Base-by-base conservation (phyloP, 2,329 filamentous ascomycete species). In the Curvularia sp. region DNA sequence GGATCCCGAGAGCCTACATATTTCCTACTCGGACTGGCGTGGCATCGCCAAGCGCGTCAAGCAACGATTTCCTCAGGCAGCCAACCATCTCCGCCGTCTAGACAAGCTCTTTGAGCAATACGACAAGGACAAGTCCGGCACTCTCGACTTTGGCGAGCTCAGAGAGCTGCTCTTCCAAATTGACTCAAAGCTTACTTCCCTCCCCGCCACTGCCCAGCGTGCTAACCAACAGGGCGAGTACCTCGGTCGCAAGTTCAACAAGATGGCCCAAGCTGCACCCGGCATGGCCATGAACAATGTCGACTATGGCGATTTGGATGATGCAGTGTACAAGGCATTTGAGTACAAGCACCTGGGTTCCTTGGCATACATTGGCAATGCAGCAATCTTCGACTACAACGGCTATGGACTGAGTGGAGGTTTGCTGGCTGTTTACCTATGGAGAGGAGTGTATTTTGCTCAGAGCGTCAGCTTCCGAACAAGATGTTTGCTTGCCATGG, bases 191-290 rank as follows among this genome's bases (percentile, higher is more conserved):
- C 86, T 99, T 25, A 99, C 95, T 1, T 96, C 91, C 27, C 83
- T 99, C 1, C 95, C 95, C 0, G 95, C 96, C 2, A 99, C 95
- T 0, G 95, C 96, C 1, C 95, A 99, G 79, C 90, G 95, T 61
- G 95, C 95, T 13, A 92, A 99, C 73, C 95, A 99, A 78, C 95
- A 99, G 78, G 95, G 95, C 27, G 83, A 90, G 64, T 99, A 99
- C 76, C 87, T 99, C 0, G 95, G 90, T 4, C 87, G 90, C 60
- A 99, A 99, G 78, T 89, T 99, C 80, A 97, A 96, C 81, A 94
- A 93, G 78, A 85, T 98, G 67, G 89, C 94, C 0, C 87, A 89
- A 32, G 86, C 90, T 1, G 85, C 90, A 0, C 89, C 91, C 0
- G 93, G 91, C 1, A 82, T 98, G 74, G 80, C 78, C 43, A 84